These are phyloP conservation scores for Xylaria bambusicola DNA, from an alignment of 495 filamentous ascomycete genomes.

Conservation along the genomic window DNA sequence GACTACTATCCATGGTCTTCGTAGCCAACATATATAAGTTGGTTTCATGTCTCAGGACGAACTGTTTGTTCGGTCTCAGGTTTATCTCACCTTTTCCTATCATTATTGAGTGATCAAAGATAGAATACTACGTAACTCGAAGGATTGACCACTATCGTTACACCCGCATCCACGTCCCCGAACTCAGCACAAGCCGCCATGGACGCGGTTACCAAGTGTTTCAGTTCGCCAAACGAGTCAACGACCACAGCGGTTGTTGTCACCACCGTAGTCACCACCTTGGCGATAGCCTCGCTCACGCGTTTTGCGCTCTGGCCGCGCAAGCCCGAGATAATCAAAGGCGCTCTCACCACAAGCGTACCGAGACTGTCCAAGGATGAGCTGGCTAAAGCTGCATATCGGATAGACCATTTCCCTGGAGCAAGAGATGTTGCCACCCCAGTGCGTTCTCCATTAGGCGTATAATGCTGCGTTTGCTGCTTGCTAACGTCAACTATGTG, in stretches of 20 bases:
- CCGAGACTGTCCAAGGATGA: conserved; percentile 33
- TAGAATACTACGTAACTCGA: conserved; percentile 9
- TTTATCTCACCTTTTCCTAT: too few species aligned
- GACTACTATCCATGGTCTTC: too few species aligned
- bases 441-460: conserved; percentile 24
- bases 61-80: too few species aligned
- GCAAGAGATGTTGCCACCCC: conserved; percentile 49
- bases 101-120: too few species aligned
- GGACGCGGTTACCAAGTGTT: conserved; percentile 28
- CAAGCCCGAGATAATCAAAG: conserved; percentile 35
- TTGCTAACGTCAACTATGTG: conserved; percentile 3
- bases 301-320: conserved; percentile 36
- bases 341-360: conserved; percentile 39
- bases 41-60: too few species aligned
- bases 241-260: conserved; percentile 31
- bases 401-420: conserved; percentile 43
- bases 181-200: conserved; percentile 11
- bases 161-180: background rate
- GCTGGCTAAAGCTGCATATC: conserved; percentile 36
- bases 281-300: conserved; percentile 32
- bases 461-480: too few species aligned
- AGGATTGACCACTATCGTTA: too few species aligned
- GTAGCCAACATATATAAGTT: background rate
- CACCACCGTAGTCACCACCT: conserved; percentile 34
- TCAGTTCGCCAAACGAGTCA: conserved; percentile 22